phyloP scores from a whole-genome alignment of 495 filamentous ascomycete species.

The Aspergillus avenaceus region DNA sequence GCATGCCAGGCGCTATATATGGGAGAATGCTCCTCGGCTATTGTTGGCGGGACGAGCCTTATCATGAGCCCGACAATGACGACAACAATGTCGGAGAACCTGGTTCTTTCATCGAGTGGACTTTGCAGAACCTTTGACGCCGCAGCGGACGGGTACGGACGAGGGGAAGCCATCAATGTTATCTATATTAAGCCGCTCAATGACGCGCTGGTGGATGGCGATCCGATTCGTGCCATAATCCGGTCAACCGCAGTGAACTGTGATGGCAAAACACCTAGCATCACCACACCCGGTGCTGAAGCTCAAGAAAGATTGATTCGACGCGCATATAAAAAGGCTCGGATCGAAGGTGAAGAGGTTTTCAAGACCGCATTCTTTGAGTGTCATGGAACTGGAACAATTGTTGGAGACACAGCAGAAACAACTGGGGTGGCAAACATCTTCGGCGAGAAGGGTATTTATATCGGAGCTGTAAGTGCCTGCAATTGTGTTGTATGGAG shows the following conservation, averaged over 20 bases:
- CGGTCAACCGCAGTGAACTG: slow-evolving; percentile 27
- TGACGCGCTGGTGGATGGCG: slow-evolving; percentile 24
- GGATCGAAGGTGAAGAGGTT: slow-evolving; percentile 12
- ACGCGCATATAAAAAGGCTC: slow-evolving; percentile 25
- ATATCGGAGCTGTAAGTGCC: slow-evolving; percentile 17
- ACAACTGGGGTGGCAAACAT: slow-evolving; percentile 18
- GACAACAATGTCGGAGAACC: slow-evolving; percentile 23
- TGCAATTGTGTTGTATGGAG: no score
- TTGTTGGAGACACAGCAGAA: slow-evolving; percentile 28
- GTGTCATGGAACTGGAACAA: slow-evolving; percentile 49
- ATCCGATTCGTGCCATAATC: slow-evolving; percentile 38
- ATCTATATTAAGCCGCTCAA: slow-evolving; percentile 27
- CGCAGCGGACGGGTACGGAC: slow-evolving; percentile 57
- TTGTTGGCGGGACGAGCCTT: slow-evolving; percentile 37
- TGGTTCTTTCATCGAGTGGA: slow-evolving; percentile 19
- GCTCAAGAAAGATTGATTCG: slow-evolving; percentile 16
- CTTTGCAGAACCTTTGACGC: slow-evolving; percentile 57
- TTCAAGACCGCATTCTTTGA: slow-evolving; percentile 26
- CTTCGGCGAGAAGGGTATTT: slow-evolving; percentile 11
- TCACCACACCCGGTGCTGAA: slow-evolving; percentile 2
- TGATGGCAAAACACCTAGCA: slow-evolving; percentile 23
- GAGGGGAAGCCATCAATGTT: slow-evolving; percentile 50
- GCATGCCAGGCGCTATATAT: slow-evolving; percentile 22
- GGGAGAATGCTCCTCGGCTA: slow-evolving; percentile 33
- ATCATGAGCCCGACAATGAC: slow-evolving; percentile 32